Base-by-base conservation (phyloP, 495 filamentous ascomycete species). In the Evernia prunastri region DNA sequence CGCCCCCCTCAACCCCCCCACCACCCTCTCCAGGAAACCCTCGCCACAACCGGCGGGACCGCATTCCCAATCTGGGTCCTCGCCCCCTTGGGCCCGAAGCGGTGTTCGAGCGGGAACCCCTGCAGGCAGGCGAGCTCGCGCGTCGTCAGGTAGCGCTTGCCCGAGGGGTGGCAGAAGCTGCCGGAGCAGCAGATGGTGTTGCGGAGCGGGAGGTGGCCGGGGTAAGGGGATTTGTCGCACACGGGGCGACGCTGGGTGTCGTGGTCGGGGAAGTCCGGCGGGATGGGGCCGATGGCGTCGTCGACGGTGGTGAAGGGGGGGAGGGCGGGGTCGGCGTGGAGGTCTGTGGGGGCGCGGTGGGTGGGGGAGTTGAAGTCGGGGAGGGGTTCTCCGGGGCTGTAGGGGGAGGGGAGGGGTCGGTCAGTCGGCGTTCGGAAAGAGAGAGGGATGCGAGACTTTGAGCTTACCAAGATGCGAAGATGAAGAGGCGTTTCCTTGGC, bases 51-150 rank as follows among this genome's bases (percentile, higher is more conserved):
- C 0, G 92, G 86, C 0, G 92, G 90, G 17, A 96, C 90, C 0
- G 92, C 90, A 72, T 97, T 96, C 0, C 93, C 93, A 66, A 96
- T 90, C 70, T 93, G 89, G 66, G 79, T 86, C 58, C 81, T 83
- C 5, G 83, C 74, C 7, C 70, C 64, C 13, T 13, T 20, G 4
- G 7, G n/a, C 0, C 63, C 61, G 65, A 96, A 96, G 4, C 75
- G 68, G 73, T 90, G 87, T 3, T 77, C 72, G 0, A 75, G 15
- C 0, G 91, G 90, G 58, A 96, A 96, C 0, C 86, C 87, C 66
- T 93, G 89, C 3, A 96, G 71, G 10, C 82, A 78, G 0, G 92
- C 89, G 36, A 87, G 81, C 67, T 97, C 93, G 0, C 87, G 81
- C 0, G 82, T 66, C 0, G 88, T 94, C 61, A 89, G 89, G 0